phyloP scores from a whole-genome alignment of 495 filamentous ascomycete species.

The Tuber borchii region DNA sequence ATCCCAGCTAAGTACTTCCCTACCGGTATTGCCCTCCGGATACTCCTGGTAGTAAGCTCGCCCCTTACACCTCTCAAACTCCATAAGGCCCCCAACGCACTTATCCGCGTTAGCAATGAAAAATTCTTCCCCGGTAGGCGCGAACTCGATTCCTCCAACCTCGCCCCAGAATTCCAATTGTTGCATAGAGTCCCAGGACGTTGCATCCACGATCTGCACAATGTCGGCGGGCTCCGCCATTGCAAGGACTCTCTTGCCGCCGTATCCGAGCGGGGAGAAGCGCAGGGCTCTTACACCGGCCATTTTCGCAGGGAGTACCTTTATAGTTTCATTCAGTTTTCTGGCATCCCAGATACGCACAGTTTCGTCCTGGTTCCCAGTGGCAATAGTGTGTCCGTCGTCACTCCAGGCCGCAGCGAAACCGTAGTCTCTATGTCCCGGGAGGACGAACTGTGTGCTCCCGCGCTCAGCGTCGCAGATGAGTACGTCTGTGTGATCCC shows the following conservation, averaged over 20 bases:
- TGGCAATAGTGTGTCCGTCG: slow-evolving; percentile 81
- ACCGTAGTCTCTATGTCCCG: slow-evolving; percentile 70
- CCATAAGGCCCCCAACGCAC: slow-evolving; percentile 71
- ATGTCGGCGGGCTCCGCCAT: slow-evolving; percentile 80
- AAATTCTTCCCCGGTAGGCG: slow-evolving; percentile 63
- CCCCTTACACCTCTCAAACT: slow-evolving; percentile 59
- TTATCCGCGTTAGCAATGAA: slow-evolving; percentile 69
- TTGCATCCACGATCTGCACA: slow-evolving; percentile 69
- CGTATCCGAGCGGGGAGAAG: slow-evolving; percentile 71
- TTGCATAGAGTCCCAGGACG: slow-evolving; percentile 48
- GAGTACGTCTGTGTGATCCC: slow-evolving; percentile 54
- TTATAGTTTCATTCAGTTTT: slow-evolving; percentile 48
- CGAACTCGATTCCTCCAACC: slow-evolving; percentile 68
- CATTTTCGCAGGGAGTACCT: slow-evolving; percentile 64
- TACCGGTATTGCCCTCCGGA: not conserved
- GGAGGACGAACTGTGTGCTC: slow-evolving; percentile 51
- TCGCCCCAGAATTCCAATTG: slow-evolving; percentile 81
- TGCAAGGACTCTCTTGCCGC: slow-evolving; percentile 65
- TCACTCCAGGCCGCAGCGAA: slow-evolving; percentile 91
- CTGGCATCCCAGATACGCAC: slow-evolving; percentile 83
- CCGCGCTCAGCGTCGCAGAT: slow-evolving; percentile 62
- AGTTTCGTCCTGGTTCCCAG: slow-evolving; percentile 80
- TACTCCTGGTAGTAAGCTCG: slow-evolving; percentile 38
- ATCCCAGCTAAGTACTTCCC: not conserved
- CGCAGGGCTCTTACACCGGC: slow-evolving; percentile 69